Evolutionary conservation across 2,329 filamentous ascomycete species (phyloP).

Genomic region (Tolypocladium capitatum): DNA sequence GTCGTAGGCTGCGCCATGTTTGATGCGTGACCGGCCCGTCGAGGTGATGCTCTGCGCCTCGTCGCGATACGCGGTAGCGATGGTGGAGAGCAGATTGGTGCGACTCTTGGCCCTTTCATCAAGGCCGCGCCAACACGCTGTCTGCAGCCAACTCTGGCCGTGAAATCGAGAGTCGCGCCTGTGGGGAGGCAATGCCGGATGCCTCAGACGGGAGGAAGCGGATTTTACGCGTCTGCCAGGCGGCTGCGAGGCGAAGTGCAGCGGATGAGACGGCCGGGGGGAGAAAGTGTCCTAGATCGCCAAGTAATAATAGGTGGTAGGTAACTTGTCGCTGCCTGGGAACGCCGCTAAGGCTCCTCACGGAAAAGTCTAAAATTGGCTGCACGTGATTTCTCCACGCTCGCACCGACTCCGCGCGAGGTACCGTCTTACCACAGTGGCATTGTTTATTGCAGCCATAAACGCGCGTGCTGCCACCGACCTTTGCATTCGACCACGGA

Average conservation of each 20-base stretch:
- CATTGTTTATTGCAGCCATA: not conserved
- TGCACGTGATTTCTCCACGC: slow-evolving; percentile 17
- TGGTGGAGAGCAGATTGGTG: slow-evolving; percentile 20
- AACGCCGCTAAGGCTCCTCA: slow-evolving; percentile 15
- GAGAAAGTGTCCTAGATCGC: slow-evolving; percentile 27
- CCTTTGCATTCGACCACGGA: not conserved
- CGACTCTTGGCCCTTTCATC: slow-evolving; percentile 26
- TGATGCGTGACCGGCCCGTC: slow-evolving; percentile 9
- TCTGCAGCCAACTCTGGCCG: slow-evolving; percentile 18
- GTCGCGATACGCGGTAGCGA: slow-evolving; percentile 26
- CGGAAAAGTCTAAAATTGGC: slow-evolving; percentile 15
- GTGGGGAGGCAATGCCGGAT: slow-evolving; percentile 4
- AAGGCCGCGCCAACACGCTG: slow-evolving; percentile 18
- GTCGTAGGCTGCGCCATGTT: slow-evolving; percentile 29
- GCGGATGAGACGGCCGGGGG: slow-evolving; percentile 15
- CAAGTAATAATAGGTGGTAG: slow-evolving; percentile 7
- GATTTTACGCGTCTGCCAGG: slow-evolving; percentile 7
- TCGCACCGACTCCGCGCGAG: not conserved
- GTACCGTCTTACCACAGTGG: no score
- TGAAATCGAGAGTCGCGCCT: slow-evolving; percentile 14
- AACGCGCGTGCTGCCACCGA: not conserved
- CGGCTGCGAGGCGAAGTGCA: slow-evolving; percentile 14
- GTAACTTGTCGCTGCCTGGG: slow-evolving; percentile 14
- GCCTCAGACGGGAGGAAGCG: slow-evolving; percentile 1
- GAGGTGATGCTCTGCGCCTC: slow-evolving; percentile 15